Base-by-base conservation (phyloP, 495 filamentous ascomycete genomes). In the Neurospora sp. region DNA sequence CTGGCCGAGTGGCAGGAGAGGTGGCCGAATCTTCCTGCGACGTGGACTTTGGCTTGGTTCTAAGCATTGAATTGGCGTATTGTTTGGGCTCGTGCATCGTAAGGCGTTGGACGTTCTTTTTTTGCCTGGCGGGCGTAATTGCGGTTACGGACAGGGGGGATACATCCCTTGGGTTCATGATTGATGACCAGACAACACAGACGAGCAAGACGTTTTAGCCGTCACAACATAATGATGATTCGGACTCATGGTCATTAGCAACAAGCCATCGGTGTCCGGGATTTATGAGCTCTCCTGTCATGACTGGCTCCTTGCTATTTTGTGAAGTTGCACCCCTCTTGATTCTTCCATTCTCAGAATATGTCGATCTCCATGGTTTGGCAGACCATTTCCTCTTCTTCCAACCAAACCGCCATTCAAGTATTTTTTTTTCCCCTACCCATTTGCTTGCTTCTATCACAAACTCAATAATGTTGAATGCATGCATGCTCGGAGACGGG, bases 21-120 rank as follows among this genome's bases (percentile, higher is more conserved):
- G 80, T 97, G 95, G 91, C 96, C 96, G 38, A 90, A 91, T 76
- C 78, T 98, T 74, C 96, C 96, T 31, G 92, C 93, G 11, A 85
- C 95, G 76, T 99, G 96, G 96, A 98, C 93, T 42, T 81, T 98
- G 79, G 93, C 93, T 39, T 99, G 96, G 94, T 93, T 98, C 84
- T 99, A 76, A 87, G 69, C 69, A 72, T 44, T 38, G 54, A 72
- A 38, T 69, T 41, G 35, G 54, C 59, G 35, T 23, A 14, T 73
- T 76, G 70, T 72, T 70, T 41, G 6, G 20, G 39, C 70, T 31
- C 14, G 23, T 70, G 69, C 71, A 31, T 62, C 40, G 1, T 23
- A 70, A 62, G 41, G 38, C 59, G 54, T 69, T 72, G 35, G 37
- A 70, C 23, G 39, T 62, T 62, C 54, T 62, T 62, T 62, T 23